A percentile compares a stretch with the other conserved stretches of the same genome.
Evolutionary conservation across 805 yeast genomes (phyloP).

Genomic region (Maudiozyma turicensis): DNA sequence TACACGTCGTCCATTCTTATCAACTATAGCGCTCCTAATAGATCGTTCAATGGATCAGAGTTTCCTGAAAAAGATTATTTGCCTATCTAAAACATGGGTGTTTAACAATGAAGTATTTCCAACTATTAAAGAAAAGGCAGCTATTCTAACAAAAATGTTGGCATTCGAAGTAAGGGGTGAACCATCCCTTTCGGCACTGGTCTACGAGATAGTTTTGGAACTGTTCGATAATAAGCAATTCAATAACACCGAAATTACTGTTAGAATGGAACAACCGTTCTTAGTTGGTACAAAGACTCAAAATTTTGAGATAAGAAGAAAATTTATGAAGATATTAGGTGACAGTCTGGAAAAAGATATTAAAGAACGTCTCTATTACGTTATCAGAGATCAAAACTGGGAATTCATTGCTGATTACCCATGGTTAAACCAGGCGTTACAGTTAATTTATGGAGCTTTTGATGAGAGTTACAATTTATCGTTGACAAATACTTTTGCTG

Average conservation of each 20-base stretch:
- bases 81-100: slow-evolving; percentile 81
- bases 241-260: slow-evolving; percentile 79
- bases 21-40: slow-evolving; percentile 78
- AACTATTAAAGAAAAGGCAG: slow-evolving; percentile 92
- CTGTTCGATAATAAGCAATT: slow-evolving; percentile 74
- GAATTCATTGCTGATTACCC: slow-evolving; percentile 86
- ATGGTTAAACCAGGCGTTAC: slow-evolving; percentile 92
- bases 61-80: slow-evolving; percentile 63
- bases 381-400: slow-evolving; percentile 95
- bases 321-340: slow-evolving; percentile 70
- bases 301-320: slow-evolving; percentile 63
- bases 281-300: slow-evolving; percentile 83
- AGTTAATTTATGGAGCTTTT: slow-evolving; percentile 71
- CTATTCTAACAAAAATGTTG: slow-evolving; percentile 85
- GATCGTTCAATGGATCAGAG: slow-evolving; percentile 78
- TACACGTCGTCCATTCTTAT: slow-evolving; percentile 79
- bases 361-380: slow-evolving; percentile 70
- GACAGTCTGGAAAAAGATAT: slow-evolving; percentile 70
- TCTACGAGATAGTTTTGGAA: slow-evolving; percentile 78
- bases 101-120: slow-evolving; percentile 85
- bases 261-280: slow-evolving; percentile 93
- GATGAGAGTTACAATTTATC: slow-evolving; percentile 40
- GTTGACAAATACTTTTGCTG: slow-evolving; percentile 40
- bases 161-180: slow-evolving; percentile 86
- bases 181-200: slow-evolving; percentile 61